phyloP scores from a whole-genome alignment of 2,329 filamentous ascomycete species.

The Monosporascus sp. region DNA sequence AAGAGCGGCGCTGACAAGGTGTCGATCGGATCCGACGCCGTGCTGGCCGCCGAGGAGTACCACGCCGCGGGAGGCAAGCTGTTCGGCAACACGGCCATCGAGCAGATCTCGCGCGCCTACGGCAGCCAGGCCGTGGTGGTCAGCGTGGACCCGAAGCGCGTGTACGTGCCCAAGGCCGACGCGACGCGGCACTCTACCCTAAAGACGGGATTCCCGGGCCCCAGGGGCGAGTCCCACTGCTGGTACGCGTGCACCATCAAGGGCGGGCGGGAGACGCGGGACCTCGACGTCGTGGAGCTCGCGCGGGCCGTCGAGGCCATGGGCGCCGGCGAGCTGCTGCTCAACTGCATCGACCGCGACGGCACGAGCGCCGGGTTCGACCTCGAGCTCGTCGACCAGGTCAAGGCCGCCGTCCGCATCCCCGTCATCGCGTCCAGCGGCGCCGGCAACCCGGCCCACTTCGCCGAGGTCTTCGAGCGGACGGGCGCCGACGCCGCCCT shows the following conservation, averaged over 20 bases:
- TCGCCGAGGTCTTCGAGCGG: slow-evolving; percentile 80
- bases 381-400: slow-evolving; percentile 80
- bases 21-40: slow-evolving; percentile 91
- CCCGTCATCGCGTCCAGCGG: slow-evolving; percentile 95
- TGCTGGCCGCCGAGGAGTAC: slow-evolving; percentile 88
- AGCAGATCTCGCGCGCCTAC: slow-evolving; percentile 89
- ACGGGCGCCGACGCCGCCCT: slow-evolving; percentile 88
- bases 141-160: slow-evolving; percentile 85
- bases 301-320: slow-evolving; percentile 88
- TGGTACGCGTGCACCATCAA: slow-evolving; percentile 99
- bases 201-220: slow-evolving; percentile 62
- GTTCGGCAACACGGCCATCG: slow-evolving; percentile 82
- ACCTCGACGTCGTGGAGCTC: slow-evolving; percentile 87
- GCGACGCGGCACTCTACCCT: slow-evolving; percentile 71
- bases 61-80: slow-evolving; percentile 64
- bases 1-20: slow-evolving; percentile 96
- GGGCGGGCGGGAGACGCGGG: slow-evolving; percentile 88
- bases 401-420: slow-evolving; percentile 82
- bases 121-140: slow-evolving; percentile 96
- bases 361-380: slow-evolving; percentile 94
- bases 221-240: slow-evolving; percentile 72
- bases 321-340: slow-evolving; percentile 87
- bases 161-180: slow-evolving; percentile 71
- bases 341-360: slow-evolving; percentile 98
- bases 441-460: slow-evolving; percentile 82